A percentile compares a stretch with the other conserved stretches of the same genome.
Conservation (phyloP, 2,329 filamentous ascomycete genomes). For the Colletotrichum australisinense region DNA sequence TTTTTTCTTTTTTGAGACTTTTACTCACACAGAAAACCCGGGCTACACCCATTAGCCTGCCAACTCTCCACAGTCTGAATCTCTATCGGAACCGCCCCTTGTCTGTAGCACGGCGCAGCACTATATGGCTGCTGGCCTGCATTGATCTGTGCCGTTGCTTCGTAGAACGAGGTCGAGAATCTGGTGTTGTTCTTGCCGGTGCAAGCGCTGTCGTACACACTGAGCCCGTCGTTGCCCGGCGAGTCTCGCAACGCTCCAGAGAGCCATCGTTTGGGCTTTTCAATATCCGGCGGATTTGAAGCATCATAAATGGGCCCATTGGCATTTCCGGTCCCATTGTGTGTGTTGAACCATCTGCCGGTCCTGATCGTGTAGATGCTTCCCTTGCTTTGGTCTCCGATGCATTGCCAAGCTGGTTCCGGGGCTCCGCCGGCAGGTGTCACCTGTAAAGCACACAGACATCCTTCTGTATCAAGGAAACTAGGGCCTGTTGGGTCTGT, state of each 20-base stretch:
- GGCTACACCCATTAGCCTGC: conserved; percentile 49
- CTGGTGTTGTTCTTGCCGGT: conserved; percentile 53
- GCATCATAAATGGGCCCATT: conserved; percentile 47
- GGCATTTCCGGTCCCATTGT: conserved; percentile 39
- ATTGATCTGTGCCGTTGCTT: conserved; percentile 41
- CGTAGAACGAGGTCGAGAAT: conserved; percentile 55
- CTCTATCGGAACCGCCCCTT: conserved; percentile 51
- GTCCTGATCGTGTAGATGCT: conserved; percentile 48
- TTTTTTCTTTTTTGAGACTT: not conserved
- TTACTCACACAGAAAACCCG: conserved; percentile 56
- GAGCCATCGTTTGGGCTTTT: conserved; percentile 43
- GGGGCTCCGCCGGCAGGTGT: conserved; percentile 34
- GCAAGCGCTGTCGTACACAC: conserved; percentile 52
- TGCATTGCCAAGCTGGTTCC: conserved; percentile 54
- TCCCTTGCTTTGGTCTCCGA: conserved; percentile 54
- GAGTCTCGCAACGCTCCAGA: conserved; percentile 41
- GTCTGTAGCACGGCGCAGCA: conserved; percentile 53
- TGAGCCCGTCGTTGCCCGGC: conserved; percentile 38
- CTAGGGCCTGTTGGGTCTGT: conserved; percentile 45
- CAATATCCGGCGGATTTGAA: conserved; percentile 49
- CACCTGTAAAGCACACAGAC: conserved; percentile 49
- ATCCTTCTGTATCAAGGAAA: conserved; percentile 54
- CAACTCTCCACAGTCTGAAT: conserved; percentile 52
- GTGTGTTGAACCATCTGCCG: conserved; percentile 55
- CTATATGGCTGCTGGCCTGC: conserved; percentile 45